Base-by-base conservation (phyloP, 2,329 filamentous ascomycete species). In the Calonectria crousiana region DNA sequence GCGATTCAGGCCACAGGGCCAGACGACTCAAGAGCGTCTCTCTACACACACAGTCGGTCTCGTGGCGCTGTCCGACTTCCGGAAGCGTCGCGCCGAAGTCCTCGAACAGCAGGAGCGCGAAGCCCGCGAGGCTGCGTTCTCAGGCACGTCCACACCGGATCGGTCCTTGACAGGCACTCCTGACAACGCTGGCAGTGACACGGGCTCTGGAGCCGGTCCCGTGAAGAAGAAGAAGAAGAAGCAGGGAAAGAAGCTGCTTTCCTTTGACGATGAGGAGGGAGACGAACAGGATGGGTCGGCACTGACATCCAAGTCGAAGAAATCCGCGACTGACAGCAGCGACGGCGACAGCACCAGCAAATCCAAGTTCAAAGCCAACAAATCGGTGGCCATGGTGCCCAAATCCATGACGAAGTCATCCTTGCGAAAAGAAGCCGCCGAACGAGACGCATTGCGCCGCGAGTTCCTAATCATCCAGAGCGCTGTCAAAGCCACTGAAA, bases 11-110 rank as follows among this genome's bases (percentile, higher is more conserved):
- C 89, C 93, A 52, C 94, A 96, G 82, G 93, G 92, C 76, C 89
- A 93, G 78, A 94, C 94, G 1, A 94, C 95, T 1, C 92, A 96
- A 84, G 93, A 98, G 82, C 89, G 95, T 18, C 89, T 98, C 62
- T 96, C 96, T 74, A 95, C 92, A 69, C 93, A 95, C 81, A 98
- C 95, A 0, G 95, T 98, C 78, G 97, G 97, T 51, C 92, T 99
- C 3, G 96, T 98, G 68, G 92, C 95, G 72, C 92, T 98, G 53
- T 95, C 95, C 77, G 97, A 98, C 83, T 98, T 98, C 84, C 95
- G 96, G 85, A 98, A 99, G 87, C 93, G 97, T 74, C 95, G 96
- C 84, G 96, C 95, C 79, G 95, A 98, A 85, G 95, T 96, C n/a
- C 88, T 98, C 62, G 96, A 98, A 84, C 93, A 95, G 82, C 96